Evolutionary conservation across 371 early-diverging fungal species (phyloP).

Genomic region (Haplosporangium sp.): DNA sequence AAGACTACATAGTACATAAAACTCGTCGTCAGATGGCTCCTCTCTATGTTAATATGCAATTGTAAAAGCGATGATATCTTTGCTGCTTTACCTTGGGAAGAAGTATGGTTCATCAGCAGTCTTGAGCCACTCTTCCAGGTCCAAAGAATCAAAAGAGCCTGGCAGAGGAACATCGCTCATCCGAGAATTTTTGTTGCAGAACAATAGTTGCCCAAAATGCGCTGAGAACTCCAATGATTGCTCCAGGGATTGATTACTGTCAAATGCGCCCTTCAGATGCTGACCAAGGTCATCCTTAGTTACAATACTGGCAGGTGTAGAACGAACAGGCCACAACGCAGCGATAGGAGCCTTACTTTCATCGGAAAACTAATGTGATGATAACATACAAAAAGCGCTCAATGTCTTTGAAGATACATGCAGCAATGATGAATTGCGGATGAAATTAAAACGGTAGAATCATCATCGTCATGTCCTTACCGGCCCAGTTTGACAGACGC

Average conservation of each 20-base stretch:
- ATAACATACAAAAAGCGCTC: too few species aligned
- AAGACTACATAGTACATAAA: constrained; percentile 8
- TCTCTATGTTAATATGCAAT: neutral
- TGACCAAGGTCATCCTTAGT: constrained; percentile 10
- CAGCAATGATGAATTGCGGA: too few species aligned
- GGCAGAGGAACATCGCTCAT: constrained; percentile 18
- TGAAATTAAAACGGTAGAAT: too few species aligned
- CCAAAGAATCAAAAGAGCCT: constrained; percentile 16
- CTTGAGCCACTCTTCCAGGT: constrained; percentile 38
- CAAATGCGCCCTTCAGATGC: constrained; percentile 10
- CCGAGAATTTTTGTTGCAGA: constrained; percentile 10
- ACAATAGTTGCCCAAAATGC: constrained; percentile 39
- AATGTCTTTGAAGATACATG: too few species aligned
- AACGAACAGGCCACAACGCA: constrained; percentile 19
- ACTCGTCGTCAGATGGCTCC: neutral
- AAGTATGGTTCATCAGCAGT: constrained; percentile 28
- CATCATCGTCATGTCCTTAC: constrained; percentile 11
- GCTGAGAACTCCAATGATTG: constrained; percentile 29
- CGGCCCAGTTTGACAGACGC: constrained; percentile 24
- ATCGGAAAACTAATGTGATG: constrained; percentile 12
- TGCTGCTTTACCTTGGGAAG: constrained; percentile 27
- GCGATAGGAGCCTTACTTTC: neutral
- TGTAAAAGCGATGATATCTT: neutral
- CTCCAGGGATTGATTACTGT: neutral
- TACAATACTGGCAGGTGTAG: constrained; percentile 15